A percentile compares a stretch with the other conserved stretches of the same genome.
phyloP scores from a whole-genome alignment of 2,329 filamentous ascomycete species.

The Penicillium sclerotigenum region DNA sequence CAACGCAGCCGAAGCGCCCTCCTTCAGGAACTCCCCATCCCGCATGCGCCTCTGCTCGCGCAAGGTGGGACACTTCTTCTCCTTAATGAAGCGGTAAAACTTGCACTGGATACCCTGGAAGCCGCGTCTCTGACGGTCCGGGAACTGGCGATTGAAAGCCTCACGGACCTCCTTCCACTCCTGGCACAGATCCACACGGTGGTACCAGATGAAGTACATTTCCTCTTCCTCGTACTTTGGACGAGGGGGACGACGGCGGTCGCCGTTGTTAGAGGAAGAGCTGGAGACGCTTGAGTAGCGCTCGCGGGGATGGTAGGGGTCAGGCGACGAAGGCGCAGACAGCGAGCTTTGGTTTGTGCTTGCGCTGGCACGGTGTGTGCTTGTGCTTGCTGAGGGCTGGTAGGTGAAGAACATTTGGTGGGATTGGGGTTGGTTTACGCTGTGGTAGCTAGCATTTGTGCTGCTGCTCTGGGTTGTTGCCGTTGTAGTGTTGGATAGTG shows the following conservation, averaged over 20 bases:
- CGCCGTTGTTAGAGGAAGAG: slow-evolving; percentile 35
- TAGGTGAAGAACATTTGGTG: slow-evolving; percentile 4
- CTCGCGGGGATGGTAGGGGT: slow-evolving; percentile 36
- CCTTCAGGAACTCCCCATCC: slow-evolving; percentile 40
- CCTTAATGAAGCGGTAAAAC: slow-evolving; percentile 49
- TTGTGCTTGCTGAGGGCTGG: background rate
- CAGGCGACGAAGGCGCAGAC: slow-evolving; percentile 30
- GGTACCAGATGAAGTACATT: slow-evolving; percentile 51
- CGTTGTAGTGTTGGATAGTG: slow-evolving; percentile 8
- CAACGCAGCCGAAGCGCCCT: slow-evolving; percentile 23
- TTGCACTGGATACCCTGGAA: slow-evolving; percentile 51
- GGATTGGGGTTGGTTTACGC: background rate
- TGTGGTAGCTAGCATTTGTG: background rate
- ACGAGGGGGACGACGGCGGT: slow-evolving; percentile 42
- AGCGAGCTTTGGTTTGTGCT: slow-evolving; percentile 9
- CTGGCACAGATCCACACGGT: slow-evolving; percentile 46
- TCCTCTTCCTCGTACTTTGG: slow-evolving; percentile 49
- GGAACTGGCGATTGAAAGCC: slow-evolving; percentile 45
- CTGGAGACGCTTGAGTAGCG: slow-evolving; percentile 44
- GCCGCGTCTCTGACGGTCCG: slow-evolving; percentile 37
- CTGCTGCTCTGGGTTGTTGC: slow-evolving; percentile 20
- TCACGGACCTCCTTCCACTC: slow-evolving; percentile 48
- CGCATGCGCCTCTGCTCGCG: slow-evolving; percentile 43
- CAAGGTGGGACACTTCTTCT: slow-evolving; percentile 45
- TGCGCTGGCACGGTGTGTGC: slow-evolving; percentile 1